These are phyloP conservation scores for Hypomyces perniciosus DNA, from an alignment of 2,329 filamentous ascomycete genomes.

Conservation along the genomic window DNA sequence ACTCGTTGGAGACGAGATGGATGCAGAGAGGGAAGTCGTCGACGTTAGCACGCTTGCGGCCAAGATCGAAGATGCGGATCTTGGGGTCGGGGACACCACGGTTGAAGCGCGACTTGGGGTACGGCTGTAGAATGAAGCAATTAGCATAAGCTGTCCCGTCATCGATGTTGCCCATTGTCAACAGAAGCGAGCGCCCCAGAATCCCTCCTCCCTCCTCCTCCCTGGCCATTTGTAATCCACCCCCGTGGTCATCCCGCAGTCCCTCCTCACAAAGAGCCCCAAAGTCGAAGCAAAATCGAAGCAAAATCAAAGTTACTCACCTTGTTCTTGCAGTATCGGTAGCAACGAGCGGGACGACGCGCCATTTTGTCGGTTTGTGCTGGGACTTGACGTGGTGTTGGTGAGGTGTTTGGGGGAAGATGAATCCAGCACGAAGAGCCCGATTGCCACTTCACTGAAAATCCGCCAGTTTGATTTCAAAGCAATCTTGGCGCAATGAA, in stretches of 20 bases:
- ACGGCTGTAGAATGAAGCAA: slow-evolving; percentile 54
- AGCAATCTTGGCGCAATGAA: slow-evolving; percentile 35
- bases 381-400: slow-evolving; percentile 25
- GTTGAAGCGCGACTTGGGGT: slow-evolving; percentile 99
- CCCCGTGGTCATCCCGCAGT: slow-evolving; percentile 4
- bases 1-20: slow-evolving; percentile 99
- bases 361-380: slow-evolving; percentile 82
- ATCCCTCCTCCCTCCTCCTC: neutral
- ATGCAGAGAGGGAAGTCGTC: slow-evolving; percentile 99
- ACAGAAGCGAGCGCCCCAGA: too few species aligned
- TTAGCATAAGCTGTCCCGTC: slow-evolving; percentile 14
- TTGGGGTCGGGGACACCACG: slow-evolving; percentile 86
- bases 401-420: slow-evolving; percentile 31
- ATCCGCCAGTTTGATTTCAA: slow-evolving; percentile 46
- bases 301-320: slow-evolving; percentile 45
- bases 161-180: too few species aligned
- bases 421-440: slow-evolving; percentile 23
- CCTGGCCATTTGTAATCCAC: slow-evolving; percentile 2
- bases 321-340: slow-evolving; percentile 99
- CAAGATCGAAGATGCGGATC: slow-evolving; percentile 98
- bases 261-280: slow-evolving; percentile 11
- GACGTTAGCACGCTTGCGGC: slow-evolving; percentile 96
- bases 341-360: slow-evolving; percentile 98
- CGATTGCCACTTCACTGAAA: slow-evolving; percentile 24
- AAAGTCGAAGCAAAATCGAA: neutral